Evolutionary conservation across 768 basidiomycete genomes (phyloP).

Genomic region (Suillus occidentalis): DNA sequence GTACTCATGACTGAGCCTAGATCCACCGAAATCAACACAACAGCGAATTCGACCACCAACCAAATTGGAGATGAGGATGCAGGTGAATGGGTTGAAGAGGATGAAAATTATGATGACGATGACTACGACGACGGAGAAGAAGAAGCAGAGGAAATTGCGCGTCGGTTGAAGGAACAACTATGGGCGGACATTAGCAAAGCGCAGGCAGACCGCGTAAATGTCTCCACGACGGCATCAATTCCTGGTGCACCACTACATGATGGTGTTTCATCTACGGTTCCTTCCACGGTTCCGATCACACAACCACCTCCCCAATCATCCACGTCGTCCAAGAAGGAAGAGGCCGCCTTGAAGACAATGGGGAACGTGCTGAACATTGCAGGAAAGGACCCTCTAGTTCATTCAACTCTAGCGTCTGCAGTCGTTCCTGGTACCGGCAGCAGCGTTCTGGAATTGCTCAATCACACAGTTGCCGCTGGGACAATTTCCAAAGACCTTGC

Average conservation of each 20-base stretch:
- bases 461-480: slow-evolving; percentile 45
- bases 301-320: neutral
- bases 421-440: slow-evolving; percentile 47
- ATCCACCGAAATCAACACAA: neutral
- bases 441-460: slow-evolving; percentile 60
- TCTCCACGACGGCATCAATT: slow-evolving; percentile 16
- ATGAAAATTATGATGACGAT: slow-evolving; percentile 47
- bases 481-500: slow-evolving; percentile 54
- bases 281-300: slow-evolving; percentile 1
- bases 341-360: slow-evolving; percentile 65
- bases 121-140: slow-evolving; percentile 63
- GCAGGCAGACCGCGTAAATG: slow-evolving; percentile 41
- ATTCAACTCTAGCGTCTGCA: slow-evolving; percentile 50
- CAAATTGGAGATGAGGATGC: slow-evolving; percentile 1
- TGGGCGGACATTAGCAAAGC: slow-evolving; percentile 76
- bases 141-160: slow-evolving; percentile 73
- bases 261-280: neutral
- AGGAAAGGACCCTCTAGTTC: slow-evolving; percentile 56
- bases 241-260: neutral
- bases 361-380: slow-evolving; percentile 59
- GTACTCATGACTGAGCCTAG: neutral
- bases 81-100: slow-evolving; percentile 43
- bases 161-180: slow-evolving; percentile 71
- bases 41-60: neutral
- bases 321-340: slow-evolving; percentile 43